A percentile compares a stretch with the other conserved stretches of the same genome.
Conservation (phyloP, 345 rosid genomes). For the Rhodamnia argentea region DNA sequence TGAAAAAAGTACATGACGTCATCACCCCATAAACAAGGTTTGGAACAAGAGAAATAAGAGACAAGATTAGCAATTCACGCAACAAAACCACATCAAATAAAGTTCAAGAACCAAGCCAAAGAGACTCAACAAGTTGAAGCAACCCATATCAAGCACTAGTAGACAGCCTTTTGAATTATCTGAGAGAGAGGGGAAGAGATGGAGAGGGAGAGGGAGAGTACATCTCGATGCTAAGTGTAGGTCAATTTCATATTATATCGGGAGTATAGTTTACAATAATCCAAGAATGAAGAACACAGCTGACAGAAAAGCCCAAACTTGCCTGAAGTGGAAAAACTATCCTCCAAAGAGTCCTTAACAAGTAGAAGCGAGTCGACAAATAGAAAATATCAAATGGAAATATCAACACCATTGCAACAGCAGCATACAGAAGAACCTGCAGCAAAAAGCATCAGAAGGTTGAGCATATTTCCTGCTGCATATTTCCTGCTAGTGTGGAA, state of each 20-base stretch:
- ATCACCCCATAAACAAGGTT: neutral
- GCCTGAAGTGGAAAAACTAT: constrained; percentile 87
- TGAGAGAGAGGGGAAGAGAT: neutral
- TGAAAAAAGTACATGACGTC: neutral
- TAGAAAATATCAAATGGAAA: constrained; percentile 85
- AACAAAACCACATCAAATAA: neutral
- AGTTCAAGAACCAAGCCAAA: neutral
- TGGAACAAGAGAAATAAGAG: neutral
- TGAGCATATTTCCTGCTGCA: constrained; percentile 1
- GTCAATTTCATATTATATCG: neutral
- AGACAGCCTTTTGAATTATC: neutral
- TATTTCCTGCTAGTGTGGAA: neutral
- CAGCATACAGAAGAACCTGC: constrained; percentile 79
- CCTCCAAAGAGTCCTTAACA: constrained; percentile 82
- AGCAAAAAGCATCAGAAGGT: constrained; percentile 7
- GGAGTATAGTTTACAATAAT: neutral
- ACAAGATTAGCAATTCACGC: neutral
- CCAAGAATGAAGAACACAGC: neutral
- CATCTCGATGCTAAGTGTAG: neutral
- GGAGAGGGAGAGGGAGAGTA: neutral
- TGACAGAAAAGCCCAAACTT: constrained; percentile 10
- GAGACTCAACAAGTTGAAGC: neutral
- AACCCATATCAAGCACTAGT: neutral
- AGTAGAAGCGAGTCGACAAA: constrained; percentile 70
- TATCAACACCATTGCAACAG: constrained; percentile 52